Evolutionary conservation across 2,329 filamentous ascomycete genomes (phyloP).

Genomic region (Cladophialophora carrionii): DNA sequence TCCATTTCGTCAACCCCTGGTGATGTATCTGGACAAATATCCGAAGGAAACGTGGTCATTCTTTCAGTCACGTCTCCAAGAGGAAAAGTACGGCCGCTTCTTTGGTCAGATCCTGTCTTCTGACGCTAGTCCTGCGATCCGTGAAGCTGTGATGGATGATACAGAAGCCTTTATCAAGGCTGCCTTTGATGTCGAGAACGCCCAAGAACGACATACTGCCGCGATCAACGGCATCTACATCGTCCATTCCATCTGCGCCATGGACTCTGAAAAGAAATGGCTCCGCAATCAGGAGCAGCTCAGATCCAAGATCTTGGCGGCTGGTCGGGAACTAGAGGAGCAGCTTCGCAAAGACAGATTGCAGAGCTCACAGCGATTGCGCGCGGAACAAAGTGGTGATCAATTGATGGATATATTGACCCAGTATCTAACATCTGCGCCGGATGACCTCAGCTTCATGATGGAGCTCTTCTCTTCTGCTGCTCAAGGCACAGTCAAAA

Average conservation of each 20-base stretch:
- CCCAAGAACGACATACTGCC: slow-evolving; percentile 71
- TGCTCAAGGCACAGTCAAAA: slow-evolving; percentile 79
- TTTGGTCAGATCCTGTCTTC: slow-evolving; percentile 84
- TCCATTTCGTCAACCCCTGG: slow-evolving; percentile 85
- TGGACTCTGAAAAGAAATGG: slow-evolving; percentile 68
- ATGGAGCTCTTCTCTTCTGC: slow-evolving; percentile 83
- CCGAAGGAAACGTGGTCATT: slow-evolving; percentile 83
- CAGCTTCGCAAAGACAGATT: slow-evolving; percentile 72
- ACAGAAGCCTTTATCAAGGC: slow-evolving; percentile 71
- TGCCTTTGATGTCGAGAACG: slow-evolving; percentile 65
- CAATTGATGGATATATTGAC: slow-evolving; percentile 85
- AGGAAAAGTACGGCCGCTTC: slow-evolving; percentile 86
- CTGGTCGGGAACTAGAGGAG: slow-evolving; percentile 77
- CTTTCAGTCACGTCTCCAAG: slow-evolving; percentile 76
- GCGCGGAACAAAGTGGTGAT: slow-evolving; percentile 85
- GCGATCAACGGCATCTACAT: slow-evolving; percentile 87
- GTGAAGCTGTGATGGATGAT: slow-evolving; percentile 73
- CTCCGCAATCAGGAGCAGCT: slow-evolving; percentile 59
- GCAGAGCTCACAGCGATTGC: slow-evolving; percentile 72
- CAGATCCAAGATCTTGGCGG: slow-evolving; percentile 62
- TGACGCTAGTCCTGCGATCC: slow-evolving; percentile 71
- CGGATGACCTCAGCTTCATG: slow-evolving; percentile 77
- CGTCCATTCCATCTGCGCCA: slow-evolving; percentile 75
- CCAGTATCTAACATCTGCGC: slow-evolving; percentile 73
- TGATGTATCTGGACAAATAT: slow-evolving; percentile 92